Base-by-base conservation (phyloP, 352 stramenopile species). In the Pythium apleroticum region DNA sequence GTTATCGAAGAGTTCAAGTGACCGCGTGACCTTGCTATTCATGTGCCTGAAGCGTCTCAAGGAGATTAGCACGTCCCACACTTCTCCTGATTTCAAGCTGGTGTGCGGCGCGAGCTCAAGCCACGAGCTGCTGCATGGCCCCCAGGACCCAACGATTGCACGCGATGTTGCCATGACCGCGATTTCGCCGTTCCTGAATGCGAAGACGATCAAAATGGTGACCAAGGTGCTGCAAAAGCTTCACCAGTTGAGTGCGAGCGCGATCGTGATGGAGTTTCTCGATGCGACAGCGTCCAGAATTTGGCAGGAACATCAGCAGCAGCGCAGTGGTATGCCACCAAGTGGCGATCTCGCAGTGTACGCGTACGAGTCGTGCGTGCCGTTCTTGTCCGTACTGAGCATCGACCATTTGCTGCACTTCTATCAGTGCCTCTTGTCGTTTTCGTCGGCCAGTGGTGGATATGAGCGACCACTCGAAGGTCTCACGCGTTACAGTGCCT, bases 31-130 rank as follows among this genome's bases (percentile, higher is more conserved):
- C 5, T 63, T 93, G 6, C 50, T 93, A 20, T 91, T 93, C 54
- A 81, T 91, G 83, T 93, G 85, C 33, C 56, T 91, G 28, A 93
- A 93, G 58, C 84, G 86, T 2, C 53, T 91, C 3, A 91, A 87
- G 57, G 81, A 91, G 5, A 65, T 86, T 12, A 24, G 63, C 72
- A 30, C 69, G 0, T 20, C 62, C 0, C 53, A 64, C 11, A 52
- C 71, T 3, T 8, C 25, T 6, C 60, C 62, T 15, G 74, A 92
- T 54, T 80, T 90, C 50, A 93, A 93, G 64, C 66, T 77, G 14
- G 69, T 93, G 0, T 80, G 78, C 52, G 72, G 68, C 27, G 78
- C 76, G 3, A 60, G 52, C 1, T 78, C 71, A 4, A 74, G 65
- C 19, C 22, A 45, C 0, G 74, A 89, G n/a, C 56, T 91, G 22